Conservation (phyloP, 306 rosid genomes). For the Vicia sativa region DNA sequence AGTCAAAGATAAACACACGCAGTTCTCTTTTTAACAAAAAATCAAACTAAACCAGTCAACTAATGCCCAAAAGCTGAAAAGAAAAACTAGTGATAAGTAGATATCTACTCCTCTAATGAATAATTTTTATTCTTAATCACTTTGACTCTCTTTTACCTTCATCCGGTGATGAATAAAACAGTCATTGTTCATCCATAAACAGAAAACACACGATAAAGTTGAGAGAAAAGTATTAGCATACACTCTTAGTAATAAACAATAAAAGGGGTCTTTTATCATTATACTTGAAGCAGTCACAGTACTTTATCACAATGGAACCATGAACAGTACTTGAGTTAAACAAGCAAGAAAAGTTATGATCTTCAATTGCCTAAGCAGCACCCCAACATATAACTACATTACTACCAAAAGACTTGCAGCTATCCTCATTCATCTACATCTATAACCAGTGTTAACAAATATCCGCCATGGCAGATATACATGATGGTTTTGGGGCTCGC, state of each 20-base stretch:
- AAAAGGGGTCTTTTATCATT: neutral
- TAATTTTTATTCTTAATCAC: slow-evolving; percentile 11
- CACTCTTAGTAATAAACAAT: neutral
- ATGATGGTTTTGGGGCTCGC: too few relatives aligned
- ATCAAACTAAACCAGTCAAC: slow-evolving; percentile 3
- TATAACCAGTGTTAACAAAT: too few relatives aligned
- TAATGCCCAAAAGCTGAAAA: slow-evolving; percentile 2
- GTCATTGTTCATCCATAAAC: neutral
- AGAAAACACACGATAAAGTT: slow-evolving; percentile 14
- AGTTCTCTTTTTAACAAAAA: neutral
- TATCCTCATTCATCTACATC: slow-evolving; percentile 5
- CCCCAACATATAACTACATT: neutral
- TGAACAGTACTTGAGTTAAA: neutral
- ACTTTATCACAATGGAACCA: slow-evolving; percentile 2
- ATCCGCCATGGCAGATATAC: too few relatives aligned
- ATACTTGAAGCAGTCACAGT: neutral
- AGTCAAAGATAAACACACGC: slow-evolving; percentile 23
- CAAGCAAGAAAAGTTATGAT: neutral
- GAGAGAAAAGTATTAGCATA: slow-evolving; percentile 1
- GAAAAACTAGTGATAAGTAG: slow-evolving; percentile 4
- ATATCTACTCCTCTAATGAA: slow-evolving; percentile 16
- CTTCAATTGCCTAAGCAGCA: slow-evolving; percentile 18
- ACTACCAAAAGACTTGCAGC: neutral
- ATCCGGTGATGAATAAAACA: slow-evolving; percentile 6
- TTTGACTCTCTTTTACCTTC: neutral